Evolutionary conservation across 1,284 basidiomycete genomes (phyloP), one percentile per base, ranked within the genome.

Genomic region (Leccinum proliferum): DNA sequence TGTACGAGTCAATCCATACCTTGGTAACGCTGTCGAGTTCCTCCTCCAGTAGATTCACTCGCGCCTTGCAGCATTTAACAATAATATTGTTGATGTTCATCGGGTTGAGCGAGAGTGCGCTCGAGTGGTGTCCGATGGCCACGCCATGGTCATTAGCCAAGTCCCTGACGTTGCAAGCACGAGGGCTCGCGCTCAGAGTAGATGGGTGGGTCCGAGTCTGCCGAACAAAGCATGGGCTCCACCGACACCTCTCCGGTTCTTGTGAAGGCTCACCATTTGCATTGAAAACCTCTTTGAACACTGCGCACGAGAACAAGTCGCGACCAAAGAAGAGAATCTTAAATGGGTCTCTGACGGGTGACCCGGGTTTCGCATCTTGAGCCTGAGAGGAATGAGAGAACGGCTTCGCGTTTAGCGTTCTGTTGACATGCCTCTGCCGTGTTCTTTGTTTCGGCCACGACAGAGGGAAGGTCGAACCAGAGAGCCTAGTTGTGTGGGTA

Each of bases 321-420:
- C 83, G 79, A 55, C 85, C 84, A 62, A 82, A 79, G 70, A 85
- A 85, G 8, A 86, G 72, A 56, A 86, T 74, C 10, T 77, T 75
- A 64, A 80, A 83, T 12, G 73, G 76, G 15, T 66, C 64, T 52
- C 59, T 66, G 55, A 53, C 56, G 15, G 58, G 43, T 7, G 46
- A n/a, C 18, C 5, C 10, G 5, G 57, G 21, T 18, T 37, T 62
- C 21, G 4, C 41, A 55, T 43, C 46, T 21, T 55, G 32, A 21
- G 21, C 21, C 21, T 21, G 21, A 39, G 50, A 46, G 25, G 57
- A 62, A 48, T 39, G 18, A 34, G 57, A 35, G 15, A 7, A 29
- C 5, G 55, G 29, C 6, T 52, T 59, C 37, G 37, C 10, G 18
- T 48, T 18, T 4, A 35, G 14, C 5, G 59, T 37, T 41, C 37